Percentiles rank a stretch among this genome's conserved stretches.
Evolutionary conservation across 768 basidiomycete species (phyloP).

Genomic region (Lactarius vividus): DNA sequence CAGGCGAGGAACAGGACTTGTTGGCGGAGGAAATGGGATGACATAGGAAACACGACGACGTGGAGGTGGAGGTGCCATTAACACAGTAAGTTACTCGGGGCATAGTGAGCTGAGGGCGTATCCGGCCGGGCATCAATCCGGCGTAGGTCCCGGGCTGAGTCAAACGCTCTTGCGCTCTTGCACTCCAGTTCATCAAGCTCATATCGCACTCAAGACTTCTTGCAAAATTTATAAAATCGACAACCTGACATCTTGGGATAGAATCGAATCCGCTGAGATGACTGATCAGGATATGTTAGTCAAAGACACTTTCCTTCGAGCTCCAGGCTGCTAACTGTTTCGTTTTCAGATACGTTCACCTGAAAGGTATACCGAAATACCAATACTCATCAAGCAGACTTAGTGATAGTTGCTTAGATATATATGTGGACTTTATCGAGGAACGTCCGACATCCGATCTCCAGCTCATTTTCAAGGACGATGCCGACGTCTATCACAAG

Average conservation of each 20-base stretch:
- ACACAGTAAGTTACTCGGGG: too few relatives aligned
- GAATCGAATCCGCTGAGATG: background rate
- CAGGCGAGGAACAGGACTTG: slow-evolving; percentile 58
- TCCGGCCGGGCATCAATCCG: too few relatives aligned
- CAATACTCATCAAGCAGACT: background rate
- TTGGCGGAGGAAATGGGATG: slow-evolving; percentile 61
- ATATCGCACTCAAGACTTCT: too few relatives aligned
- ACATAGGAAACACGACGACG: slow-evolving; percentile 83
- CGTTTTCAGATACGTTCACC: background rate
- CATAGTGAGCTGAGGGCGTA: too few relatives aligned
- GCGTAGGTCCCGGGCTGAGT: too few relatives aligned
- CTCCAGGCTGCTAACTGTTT: background rate
- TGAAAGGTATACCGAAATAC: background rate
- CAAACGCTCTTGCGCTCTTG: too few relatives aligned
- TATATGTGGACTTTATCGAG: background rate
- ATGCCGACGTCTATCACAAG: background rate
- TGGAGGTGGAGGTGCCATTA: slow-evolving; percentile 38
- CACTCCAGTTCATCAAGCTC: too few relatives aligned
- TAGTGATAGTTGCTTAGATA: background rate
- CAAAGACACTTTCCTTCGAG: background rate
- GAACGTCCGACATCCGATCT: background rate
- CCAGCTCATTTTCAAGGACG: background rate
- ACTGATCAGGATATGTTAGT: background rate
- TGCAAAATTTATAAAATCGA: too few relatives aligned
- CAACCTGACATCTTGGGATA: background rate